Base-by-base conservation (phyloP, 2,329 filamentous ascomycete genomes). In the Hypoxylon sp. region DNA sequence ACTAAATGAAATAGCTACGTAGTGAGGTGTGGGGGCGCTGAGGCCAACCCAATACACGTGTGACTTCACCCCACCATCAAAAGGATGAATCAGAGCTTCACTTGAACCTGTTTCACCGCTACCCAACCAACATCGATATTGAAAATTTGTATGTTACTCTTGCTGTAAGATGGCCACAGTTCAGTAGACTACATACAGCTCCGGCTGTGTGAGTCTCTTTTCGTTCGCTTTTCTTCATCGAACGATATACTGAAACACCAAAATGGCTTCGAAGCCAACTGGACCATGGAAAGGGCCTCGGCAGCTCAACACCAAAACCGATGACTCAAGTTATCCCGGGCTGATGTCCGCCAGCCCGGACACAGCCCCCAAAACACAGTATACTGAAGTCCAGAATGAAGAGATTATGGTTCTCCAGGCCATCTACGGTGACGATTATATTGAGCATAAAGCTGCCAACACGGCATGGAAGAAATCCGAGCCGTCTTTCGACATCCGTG, bases 391-490 rank as follows among this genome's bases (percentile, higher is more conserved):
- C 34, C 96, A 98, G 81, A 86, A 91, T 75, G 92, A 97, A 77
- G 96, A 98, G 82, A 85, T 97, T 63, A 88, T 96, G 77, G 95
- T 90, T 48, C 85, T 98, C 65, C 87, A 91, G 75, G 92, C 95
- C 45, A 97, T 98, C 53, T 98, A 96, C 77, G 91, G 90, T 72
- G 93, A 97, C 65, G 94, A 98, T 76, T 98, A 93, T 76, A 85
- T 91, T 73, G 89, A 91, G 77, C 87, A 93, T 74, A 88, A 91
- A 75, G 87, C 87, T 55, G 87, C 87, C 65, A 88, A 89, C 66
- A 86, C 88, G 72, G 94, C 94, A 43, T 98, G 95, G 95, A 94
- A 97, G 88, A 94, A 93, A 87, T 89, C 91, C 3, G 92, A 97
- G 76, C 91, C 93, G 14, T 87, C 89, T 0, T 97, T 98, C 78